Evolutionary conservation across 768 basidiomycete species (phyloP).

Genomic region (Krasilnikovozyma curviuscula): DNA sequence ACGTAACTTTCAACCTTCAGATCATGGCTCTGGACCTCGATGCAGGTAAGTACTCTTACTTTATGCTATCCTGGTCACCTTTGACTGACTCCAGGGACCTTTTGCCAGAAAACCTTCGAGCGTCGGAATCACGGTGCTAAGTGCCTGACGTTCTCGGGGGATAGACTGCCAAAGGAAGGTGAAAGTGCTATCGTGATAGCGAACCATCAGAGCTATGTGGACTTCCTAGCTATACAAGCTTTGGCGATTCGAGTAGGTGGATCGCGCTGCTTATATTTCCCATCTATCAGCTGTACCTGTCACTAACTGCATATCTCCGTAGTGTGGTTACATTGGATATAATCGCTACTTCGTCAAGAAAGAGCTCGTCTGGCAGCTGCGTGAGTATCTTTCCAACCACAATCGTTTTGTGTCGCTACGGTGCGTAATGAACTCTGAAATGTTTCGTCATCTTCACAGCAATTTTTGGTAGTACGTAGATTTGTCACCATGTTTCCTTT

Average conservation of each 20-base stretch:
- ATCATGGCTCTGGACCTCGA: not conserved
- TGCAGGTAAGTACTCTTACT: too few species aligned
- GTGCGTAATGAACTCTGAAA: too few species aligned
- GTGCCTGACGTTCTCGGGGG: not conserved
- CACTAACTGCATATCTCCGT: too few species aligned
- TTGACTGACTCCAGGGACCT: too few species aligned
- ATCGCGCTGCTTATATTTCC: not conserved
- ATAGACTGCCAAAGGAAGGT: not conserved
- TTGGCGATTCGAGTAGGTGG: not conserved
- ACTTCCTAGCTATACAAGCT: slow-evolving; percentile 2
- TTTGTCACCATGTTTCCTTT: too few species aligned
- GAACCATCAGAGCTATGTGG: slow-evolving; percentile 2
- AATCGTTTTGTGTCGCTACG: too few species aligned
- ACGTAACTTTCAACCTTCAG: not conserved
- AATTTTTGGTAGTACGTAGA: too few species aligned
- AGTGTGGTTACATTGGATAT: too few species aligned
- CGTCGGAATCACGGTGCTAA: not conserved
- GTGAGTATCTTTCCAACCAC: too few species aligned
- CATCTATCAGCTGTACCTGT: too few species aligned
- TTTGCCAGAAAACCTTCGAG: slow-evolving; percentile 4
- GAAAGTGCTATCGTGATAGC: slow-evolving; percentile 4
- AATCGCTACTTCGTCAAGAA: slow-evolving; percentile 3
- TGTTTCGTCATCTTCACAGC: too few species aligned
- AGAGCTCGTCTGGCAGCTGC: slow-evolving; percentile 4
- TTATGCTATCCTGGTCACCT: too few species aligned